Percentiles rank a stretch among this genome's conserved stretches.
Conservation (phyloP, 148 eudicot species). For the Heliosperma pusillum region DNA sequence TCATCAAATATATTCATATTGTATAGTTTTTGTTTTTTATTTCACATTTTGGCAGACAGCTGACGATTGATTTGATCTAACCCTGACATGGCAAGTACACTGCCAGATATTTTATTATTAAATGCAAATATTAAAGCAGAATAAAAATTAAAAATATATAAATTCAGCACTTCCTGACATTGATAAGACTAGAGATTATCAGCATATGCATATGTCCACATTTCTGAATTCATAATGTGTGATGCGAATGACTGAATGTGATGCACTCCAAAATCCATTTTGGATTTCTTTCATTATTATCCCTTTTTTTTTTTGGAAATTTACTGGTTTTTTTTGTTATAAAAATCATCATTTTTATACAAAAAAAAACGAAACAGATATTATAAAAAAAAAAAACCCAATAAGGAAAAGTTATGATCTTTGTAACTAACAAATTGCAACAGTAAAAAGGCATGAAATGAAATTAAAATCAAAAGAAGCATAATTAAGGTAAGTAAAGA, state of each 20-base stretch:
- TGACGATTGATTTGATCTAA: conserved; percentile 46
- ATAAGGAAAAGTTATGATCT: too few species aligned
- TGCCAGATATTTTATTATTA: conserved; percentile 12
- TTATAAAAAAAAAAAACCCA: too few species aligned
- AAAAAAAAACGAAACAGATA: too few species aligned
- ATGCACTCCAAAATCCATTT: neutral
- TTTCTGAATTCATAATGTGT: neutral
- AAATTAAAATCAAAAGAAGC: neutral
- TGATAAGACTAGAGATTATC: conserved; percentile 18
- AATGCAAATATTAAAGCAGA: neutral
- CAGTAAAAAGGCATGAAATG: neutral
- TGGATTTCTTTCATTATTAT: neutral
- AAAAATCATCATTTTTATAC: too few species aligned
- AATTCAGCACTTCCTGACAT: neutral
- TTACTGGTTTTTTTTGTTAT: too few species aligned
- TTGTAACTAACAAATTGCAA: too few species aligned
- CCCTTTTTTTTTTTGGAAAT: too few species aligned
- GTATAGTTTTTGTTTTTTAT: neutral
- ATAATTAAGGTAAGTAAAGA: neutral
- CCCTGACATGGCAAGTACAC: conserved; percentile 38
- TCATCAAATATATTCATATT: conserved; percentile 6
- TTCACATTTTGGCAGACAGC: conserved; percentile 26
- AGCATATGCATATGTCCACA: neutral
- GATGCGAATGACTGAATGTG: too few species aligned
- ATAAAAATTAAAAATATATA: neutral